Evolutionary conservation across 768 basidiomycete genomes (phyloP).

Genomic region (Hypholoma fasciculare): DNA sequence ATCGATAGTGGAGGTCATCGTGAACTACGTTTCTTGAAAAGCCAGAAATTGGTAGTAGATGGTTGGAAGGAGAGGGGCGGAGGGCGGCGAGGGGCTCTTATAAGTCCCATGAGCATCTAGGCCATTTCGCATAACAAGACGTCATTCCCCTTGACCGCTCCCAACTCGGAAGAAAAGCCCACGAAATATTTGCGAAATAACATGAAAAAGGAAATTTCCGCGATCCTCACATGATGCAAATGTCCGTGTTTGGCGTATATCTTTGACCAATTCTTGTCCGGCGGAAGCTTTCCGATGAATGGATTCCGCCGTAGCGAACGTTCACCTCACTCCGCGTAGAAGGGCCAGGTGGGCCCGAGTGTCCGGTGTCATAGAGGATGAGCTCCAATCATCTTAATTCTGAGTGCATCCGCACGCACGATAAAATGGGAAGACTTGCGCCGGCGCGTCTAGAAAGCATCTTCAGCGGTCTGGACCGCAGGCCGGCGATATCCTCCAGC

Average conservation of each 20-base stretch:
- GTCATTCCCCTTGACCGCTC: conserved; percentile 13
- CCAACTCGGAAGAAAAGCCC: background rate
- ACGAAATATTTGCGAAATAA: background rate
- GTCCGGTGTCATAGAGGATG: background rate
- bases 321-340: background rate
- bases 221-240: background rate
- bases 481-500: background rate
- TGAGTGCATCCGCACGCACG: too few species aligned
- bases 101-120: conserved; percentile 7
- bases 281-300: too few species aligned
- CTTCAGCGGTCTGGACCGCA: background rate
- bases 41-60: background rate
- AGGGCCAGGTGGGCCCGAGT: background rate
- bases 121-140: conserved; percentile 17
- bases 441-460: background rate
- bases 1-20: conserved; percentile 70
- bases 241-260: background rate
- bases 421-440: too few species aligned
- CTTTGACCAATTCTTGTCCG: background rate
- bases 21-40: conserved; percentile 8
- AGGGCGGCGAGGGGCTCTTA: conserved; percentile 13
- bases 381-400: background rate
- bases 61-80: conserved; percentile 5
- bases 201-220: background rate
- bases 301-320: background rate